Conservation (phyloP, 768 basidiomycete genomes). For the Hortiboletus flavorubellus region DNA sequence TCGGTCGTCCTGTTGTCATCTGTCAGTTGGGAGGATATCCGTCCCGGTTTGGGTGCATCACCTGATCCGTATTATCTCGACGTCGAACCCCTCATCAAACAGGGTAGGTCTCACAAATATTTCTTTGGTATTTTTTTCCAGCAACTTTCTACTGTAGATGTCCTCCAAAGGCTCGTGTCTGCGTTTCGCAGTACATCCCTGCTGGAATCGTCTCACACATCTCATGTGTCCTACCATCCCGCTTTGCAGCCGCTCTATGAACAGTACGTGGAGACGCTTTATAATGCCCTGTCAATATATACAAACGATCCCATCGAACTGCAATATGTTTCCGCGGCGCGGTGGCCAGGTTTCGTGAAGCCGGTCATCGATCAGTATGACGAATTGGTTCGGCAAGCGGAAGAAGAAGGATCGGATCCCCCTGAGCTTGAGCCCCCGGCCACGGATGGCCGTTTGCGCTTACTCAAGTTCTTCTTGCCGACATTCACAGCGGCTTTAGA, state of each 20-base stretch:
- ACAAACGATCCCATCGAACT: slow-evolving; percentile 67
- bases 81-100: slow-evolving; percentile 49
- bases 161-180: slow-evolving; percentile 36
- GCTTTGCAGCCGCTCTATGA: slow-evolving; percentile 55
- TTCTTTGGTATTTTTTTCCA: background rate
- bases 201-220: background rate
- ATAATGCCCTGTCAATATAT: slow-evolving; percentile 60
- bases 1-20: slow-evolving; percentile 62
- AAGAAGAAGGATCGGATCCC: slow-evolving; percentile 22
- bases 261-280: slow-evolving; percentile 59
- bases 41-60: slow-evolving; percentile 65
- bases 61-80: slow-evolving; percentile 71
- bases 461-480: slow-evolving; percentile 59
- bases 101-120: slow-evolving; percentile 41
- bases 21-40: slow-evolving; percentile 67
- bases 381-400: slow-evolving; percentile 16
- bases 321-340: slow-evolving; percentile 70
- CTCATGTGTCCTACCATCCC: slow-evolving; percentile 46
- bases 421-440: slow-evolving; percentile 38
- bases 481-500: slow-evolving; percentile 63
- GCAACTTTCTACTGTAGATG: slow-evolving; percentile 22
- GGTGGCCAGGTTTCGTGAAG: slow-evolving; percentile 77
- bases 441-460: slow-evolving; percentile 63
- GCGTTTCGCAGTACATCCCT: slow-evolving; percentile 31
- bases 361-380: slow-evolving; percentile 56